Base-by-base conservation (phyloP, 1,284 basidiomycete genomes). In the Butyriboletus appendiculatus region DNA sequence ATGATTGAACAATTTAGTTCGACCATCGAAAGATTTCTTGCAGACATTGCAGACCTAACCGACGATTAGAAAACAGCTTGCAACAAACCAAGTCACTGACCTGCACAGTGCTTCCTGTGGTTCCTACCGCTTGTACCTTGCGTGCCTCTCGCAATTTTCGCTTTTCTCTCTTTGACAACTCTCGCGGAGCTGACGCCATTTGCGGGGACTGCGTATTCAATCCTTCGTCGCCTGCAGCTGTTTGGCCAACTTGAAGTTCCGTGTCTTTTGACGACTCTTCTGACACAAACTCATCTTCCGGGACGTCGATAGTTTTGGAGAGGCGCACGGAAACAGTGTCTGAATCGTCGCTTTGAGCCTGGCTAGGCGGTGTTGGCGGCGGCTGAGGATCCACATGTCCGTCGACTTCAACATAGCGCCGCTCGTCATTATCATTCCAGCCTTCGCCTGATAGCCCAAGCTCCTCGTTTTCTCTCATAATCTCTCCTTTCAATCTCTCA, bases 1-100 rank as follows among this genome's bases (percentile, higher is more conserved):
- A 69, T 93, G 92, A 34, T 72, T 73, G 64, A 96, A 96, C 12
- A 96, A 73, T 65, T 89, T 91, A 2, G 90, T 92, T 57, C 85
- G 85, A 63, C 85, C 93, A 0, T 78, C 69, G 65, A 96, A 96
- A 0, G 63, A 51, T 43, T 77, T 69, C 16, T 74, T 69, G 72
- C 94, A 96, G 24, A 87, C 81, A 66, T 94, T 90, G 72, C 94
- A 96, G 35, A 60, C 65, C 77, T 84, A 61, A 46, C 5, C 15
- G 26, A 41, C 32, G 18, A 47, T 65, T 37, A 61, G 54, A 20
- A 51, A 32, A 28, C n/a, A 14, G 35, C 37, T 35, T 35, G 34
- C 5, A 46, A 49, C 22, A 40, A 50, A 30, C 2, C 11, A 34
- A 38, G 42, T n/a, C 18, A 52, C 63, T 24, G 12, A 64, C 69